Conservation (phyloP, 2,329 filamentous ascomycete species). For the Pseudogymnoascus sp. region DNA sequence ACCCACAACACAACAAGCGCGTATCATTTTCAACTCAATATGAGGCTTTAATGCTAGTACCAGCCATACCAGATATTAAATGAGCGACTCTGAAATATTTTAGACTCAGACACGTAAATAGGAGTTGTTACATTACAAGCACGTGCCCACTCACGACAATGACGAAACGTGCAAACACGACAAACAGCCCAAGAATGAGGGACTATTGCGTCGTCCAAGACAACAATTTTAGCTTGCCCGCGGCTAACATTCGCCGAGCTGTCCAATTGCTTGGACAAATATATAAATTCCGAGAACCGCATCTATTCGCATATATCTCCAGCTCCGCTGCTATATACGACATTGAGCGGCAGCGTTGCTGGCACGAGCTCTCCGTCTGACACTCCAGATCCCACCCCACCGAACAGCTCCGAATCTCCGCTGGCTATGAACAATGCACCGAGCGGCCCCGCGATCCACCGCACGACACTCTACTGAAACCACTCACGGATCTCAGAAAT, state of each 20-base stretch:
- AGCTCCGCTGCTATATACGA: background rate
- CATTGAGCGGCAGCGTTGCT: background rate
- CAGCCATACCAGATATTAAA: background rate
- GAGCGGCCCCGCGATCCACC: background rate
- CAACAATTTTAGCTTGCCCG: conserved; percentile 24
- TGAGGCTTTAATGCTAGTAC: background rate
- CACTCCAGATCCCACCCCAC: background rate
- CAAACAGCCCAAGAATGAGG: background rate
- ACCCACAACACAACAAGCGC: background rate
- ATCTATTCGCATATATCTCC: background rate
- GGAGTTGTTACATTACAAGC: background rate
- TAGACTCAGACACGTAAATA: background rate
- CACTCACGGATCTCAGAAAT: conserved; percentile 14
- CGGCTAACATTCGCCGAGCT: background rate
- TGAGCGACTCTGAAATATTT: background rate
- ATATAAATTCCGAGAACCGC: background rate
- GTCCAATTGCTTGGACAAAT: background rate
- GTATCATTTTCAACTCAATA: background rate
- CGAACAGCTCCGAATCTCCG: conserved; percentile 6
- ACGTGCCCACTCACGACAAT: background rate
- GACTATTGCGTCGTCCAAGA: conserved; percentile 37
- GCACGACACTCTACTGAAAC: background rate
- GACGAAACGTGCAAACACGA: conserved; percentile 1
- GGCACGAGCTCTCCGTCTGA: background rate
- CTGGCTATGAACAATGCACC: background rate